These are phyloP conservation scores for Cordyceps fumosorosea DNA, from an alignment of 2,329 filamentous ascomycete genomes.

Conservation along the genomic window DNA sequence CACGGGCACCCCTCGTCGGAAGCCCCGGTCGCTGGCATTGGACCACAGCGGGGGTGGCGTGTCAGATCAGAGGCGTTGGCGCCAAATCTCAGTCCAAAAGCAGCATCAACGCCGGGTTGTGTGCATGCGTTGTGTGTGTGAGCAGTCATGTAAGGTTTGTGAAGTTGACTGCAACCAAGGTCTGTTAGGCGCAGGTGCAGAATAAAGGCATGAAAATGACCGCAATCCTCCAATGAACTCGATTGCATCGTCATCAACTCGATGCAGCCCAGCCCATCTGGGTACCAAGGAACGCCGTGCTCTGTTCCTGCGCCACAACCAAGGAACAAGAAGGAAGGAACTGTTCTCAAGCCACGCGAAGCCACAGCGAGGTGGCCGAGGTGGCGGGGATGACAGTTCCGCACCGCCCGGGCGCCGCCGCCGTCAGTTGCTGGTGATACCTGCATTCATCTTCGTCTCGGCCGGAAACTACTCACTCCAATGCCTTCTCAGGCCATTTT, in stretches of 20 bases:
- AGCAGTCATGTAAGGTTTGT: too few relatives aligned
- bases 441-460: not conserved
- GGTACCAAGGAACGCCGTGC: not conserved
- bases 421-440: not conserved
- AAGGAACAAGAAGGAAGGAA: not conserved
- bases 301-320: not conserved
- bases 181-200: too few relatives aligned
- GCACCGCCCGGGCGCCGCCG: not conserved
- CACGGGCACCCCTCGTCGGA: not conserved
- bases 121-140: too few relatives aligned
- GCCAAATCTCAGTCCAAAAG: not conserved
- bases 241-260: not conserved
- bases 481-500: not conserved
- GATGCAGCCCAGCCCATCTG: not conserved
- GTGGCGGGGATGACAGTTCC: not conserved
- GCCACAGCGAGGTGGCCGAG: too few relatives aligned
- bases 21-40: not conserved
- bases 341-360: not conserved
- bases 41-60: slow-evolving; percentile 4
- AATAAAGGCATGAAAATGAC: too few relatives aligned
- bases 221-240: too few relatives aligned
- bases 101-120: not conserved
- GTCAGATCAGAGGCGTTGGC: slow-evolving; percentile 3
- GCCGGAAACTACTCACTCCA: not conserved
- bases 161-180: too few relatives aligned